Evolutionary conservation across 306 rosid species (phyloP).

Genomic region (Castanopsis chinensis): DNA sequence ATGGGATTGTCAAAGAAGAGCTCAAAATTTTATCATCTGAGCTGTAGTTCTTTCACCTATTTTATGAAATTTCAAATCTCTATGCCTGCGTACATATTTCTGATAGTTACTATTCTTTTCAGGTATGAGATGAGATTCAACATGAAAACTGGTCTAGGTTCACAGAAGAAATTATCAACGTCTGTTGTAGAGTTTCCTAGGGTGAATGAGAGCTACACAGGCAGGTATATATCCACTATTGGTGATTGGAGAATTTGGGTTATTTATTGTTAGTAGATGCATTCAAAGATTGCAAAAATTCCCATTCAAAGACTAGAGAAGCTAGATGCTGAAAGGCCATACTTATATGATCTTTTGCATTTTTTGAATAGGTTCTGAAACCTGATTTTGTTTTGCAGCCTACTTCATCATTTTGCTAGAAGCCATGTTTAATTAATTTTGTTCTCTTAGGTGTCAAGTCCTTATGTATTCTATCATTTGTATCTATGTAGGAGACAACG

Average conservation of each 20-base stretch:
- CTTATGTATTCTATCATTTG: constrained; percentile 5
- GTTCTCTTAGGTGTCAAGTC: background rate
- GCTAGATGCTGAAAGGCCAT: background rate
- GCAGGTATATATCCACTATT: constrained; percentile 50
- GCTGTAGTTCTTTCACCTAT: constrained; percentile 52
- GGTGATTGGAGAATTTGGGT: background rate
- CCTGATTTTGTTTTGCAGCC: background rate
- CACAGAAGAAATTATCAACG: constrained; percentile 72
- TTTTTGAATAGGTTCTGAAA: background rate
- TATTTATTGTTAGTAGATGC: background rate
- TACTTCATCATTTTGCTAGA: background rate
- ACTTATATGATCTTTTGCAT: background rate
- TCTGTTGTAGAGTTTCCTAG: constrained; percentile 89
- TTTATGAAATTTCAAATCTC: constrained; percentile 8
- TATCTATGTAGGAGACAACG: constrained; percentile 61
- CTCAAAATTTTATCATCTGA: constrained; percentile 66
- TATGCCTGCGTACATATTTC: constrained; percentile 8
- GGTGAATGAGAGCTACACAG: constrained; percentile 87
- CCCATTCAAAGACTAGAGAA: background rate
- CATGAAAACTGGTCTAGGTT: constrained; percentile 71
- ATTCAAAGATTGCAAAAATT: background rate
- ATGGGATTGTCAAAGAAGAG: constrained; percentile 65
- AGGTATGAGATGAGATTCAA: constrained; percentile 95
- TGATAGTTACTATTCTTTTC: constrained; percentile 21
- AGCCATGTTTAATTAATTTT: background rate